Evolutionary conservation across 2,329 filamentous ascomycete species (phyloP).

Genomic region (Tolypocladium ovalisporum): DNA sequence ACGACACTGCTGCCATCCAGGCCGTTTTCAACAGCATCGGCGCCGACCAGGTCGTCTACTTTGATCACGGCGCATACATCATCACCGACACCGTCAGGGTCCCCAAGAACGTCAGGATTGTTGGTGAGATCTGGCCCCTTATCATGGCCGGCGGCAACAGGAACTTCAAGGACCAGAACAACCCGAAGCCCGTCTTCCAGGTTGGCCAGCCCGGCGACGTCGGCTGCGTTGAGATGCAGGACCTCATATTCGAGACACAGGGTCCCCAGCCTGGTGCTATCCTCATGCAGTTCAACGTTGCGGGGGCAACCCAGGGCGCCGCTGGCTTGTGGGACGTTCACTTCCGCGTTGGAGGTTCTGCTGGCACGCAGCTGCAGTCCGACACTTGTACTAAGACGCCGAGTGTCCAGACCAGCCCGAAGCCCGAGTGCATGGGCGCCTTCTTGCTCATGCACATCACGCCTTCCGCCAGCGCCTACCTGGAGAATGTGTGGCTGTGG

Average conservation of each 20-base stretch:
- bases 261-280: conserved; percentile 80
- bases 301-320: conserved; percentile 52
- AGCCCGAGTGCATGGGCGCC: conserved; percentile 60
- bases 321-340: conserved; percentile 93
- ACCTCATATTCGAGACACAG: conserved; percentile 74
- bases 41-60: conserved; percentile 57
- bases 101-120: conserved; percentile 74
- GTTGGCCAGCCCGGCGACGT: conserved; percentile 67
- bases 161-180: conserved; percentile 61
- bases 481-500: conserved; percentile 90
- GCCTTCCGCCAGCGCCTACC: conserved; percentile 53
- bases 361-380: conserved; percentile 73
- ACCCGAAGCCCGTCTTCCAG: conserved; percentile 77
- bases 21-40: conserved; percentile 58
- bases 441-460: conserved; percentile 62
- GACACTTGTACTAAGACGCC: conserved; percentile 72
- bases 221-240: conserved; percentile 77
- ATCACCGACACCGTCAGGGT: conserved; percentile 60
- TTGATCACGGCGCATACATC: conserved; percentile 65
- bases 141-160: conserved; percentile 69
- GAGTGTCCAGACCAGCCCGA: conserved; percentile 45
- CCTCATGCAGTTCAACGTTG: conserved; percentile 85
- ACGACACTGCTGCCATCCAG: conserved; percentile 82
- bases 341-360: conserved; percentile 79
- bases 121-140: conserved; percentile 83